A percentile compares a stretch with the other conserved stretches of the same genome.
phyloP scores from a whole-genome alignment of 2,329 filamentous ascomycete genomes.

The Microcyclospora tardicrescens region DNA sequence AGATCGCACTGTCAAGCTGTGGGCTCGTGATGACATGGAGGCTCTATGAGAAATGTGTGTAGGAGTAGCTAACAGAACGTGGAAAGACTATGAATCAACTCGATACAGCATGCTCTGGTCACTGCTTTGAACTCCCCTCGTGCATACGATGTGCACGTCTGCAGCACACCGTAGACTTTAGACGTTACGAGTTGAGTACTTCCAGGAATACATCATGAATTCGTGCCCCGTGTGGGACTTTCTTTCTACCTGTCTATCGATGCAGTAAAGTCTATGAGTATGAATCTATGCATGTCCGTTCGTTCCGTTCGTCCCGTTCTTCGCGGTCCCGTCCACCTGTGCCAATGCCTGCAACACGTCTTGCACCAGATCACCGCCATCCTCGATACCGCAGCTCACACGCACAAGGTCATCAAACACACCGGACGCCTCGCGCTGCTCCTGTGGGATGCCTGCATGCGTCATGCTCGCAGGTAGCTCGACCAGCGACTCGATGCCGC shows the following conservation, averaged over 20 bases:
- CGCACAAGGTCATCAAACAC: constrained; percentile 91
- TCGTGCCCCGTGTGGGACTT: no score
- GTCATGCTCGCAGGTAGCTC: constrained; percentile 96
- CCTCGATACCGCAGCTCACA: constrained; percentile 88
- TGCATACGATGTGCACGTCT: no score
- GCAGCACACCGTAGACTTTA: no score
- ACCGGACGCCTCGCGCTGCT: constrained; percentile 80
- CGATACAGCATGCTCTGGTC: no score
- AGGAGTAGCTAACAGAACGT: no score
- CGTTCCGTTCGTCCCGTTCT: constrained; percentile 28
- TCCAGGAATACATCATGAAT: no score
- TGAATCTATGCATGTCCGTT: constrained; percentile 3
- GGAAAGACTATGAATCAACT: no score
- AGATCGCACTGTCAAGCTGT: constrained; percentile 90
- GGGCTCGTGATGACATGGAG: constrained; percentile 71
- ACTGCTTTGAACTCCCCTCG: no score
- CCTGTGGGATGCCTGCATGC: constrained; percentile 83
- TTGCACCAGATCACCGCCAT: constrained; percentile 65
- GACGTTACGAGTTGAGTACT: no score
- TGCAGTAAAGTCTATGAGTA: no score
- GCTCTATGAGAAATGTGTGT: constrained; percentile 14
- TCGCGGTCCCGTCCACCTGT: constrained; percentile 48
- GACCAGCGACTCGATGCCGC: constrained; percentile 81
- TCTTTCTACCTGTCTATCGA: no score
- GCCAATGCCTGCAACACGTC: constrained; percentile 78